phyloP scores from a whole-genome alignment of 2,329 filamentous ascomycete genomes.

The Xylariomycetidae sp. region DNA sequence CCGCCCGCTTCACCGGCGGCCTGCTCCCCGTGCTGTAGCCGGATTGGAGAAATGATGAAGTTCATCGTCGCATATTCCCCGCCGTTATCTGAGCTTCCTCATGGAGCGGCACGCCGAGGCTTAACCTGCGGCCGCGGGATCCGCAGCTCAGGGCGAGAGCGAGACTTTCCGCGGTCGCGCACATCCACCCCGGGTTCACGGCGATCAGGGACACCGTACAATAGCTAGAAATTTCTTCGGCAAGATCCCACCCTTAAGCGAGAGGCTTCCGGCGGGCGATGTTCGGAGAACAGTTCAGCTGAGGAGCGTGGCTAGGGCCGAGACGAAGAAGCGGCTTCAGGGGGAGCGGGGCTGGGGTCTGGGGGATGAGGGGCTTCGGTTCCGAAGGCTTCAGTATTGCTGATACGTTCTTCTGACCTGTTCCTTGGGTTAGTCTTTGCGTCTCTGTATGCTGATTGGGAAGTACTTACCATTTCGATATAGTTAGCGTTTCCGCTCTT shows the following conservation, averaged over 20 bases:
- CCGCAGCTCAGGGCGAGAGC: conserved; percentile 37
- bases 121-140: conserved; percentile 38
- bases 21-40: no score
- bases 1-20: conserved; percentile 34
- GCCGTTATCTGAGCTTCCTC: conserved; percentile 43
- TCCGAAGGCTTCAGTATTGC: conserved; percentile 25
- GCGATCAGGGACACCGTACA: conserved; percentile 37
- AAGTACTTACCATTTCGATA: no score
- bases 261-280: conserved; percentile 15
- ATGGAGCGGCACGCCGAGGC: conserved; percentile 35
- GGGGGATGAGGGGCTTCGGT: conserved; percentile 21
- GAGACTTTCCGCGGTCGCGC: conserved; percentile 36
- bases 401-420: conserved; percentile 28
- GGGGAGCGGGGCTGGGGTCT: conserved; percentile 9
- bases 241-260: conserved; percentile 17
- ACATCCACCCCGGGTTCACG: conserved; percentile 43
- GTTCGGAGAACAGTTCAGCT: conserved; percentile 17
- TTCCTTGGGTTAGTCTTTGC: conserved; percentile 21
- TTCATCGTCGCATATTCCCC: conserved; percentile 42
- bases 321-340: conserved; percentile 13
- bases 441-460: no score
- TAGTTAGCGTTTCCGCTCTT: conserved; percentile 25
- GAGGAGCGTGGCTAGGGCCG: conserved; percentile 16
- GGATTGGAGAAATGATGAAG: no score
- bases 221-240: conserved; percentile 38